Evolutionary conservation across 306 rosid species (phyloP), one percentile per base, ranked within the genome.

Genomic region (Lathyrus tuberosus): DNA sequence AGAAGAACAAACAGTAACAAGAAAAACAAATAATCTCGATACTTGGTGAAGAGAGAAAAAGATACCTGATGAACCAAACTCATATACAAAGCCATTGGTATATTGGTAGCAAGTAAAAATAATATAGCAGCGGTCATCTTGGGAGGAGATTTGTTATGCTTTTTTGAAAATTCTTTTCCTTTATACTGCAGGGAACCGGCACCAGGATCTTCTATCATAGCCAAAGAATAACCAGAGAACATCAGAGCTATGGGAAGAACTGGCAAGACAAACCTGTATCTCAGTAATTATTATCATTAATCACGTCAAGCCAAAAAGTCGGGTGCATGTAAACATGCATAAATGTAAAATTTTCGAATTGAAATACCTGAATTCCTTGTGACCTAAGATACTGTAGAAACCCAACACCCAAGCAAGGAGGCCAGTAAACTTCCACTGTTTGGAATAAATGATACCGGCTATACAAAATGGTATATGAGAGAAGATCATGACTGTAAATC

Each of bases 51-150:
- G 49, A 15, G 18, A 31, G 72, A 46, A 37, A 42, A 60, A n/a
- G 76, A 46, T 73, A 94, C 98, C 97, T 94, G 98, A 85, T 94
- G 98, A 81, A 85, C 89, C 92, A 90, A 75, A 83, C 97, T 88
- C 98, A 94, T 94, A 77, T 94, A 94, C 65, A 88, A 65, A 52
- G 96, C 89, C 98, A 94, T 88, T 53, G 97, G 97, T 76, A 94
- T 64, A 72, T 90, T 94, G 80, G 97, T 88, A 47, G 82, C 89
- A 13, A 90, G 88, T 89, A 94, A 88, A 80, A 90, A 84, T 18
- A 94, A 43, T 71, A 87, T 41, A 43, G 95, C 79, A 73, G 76
- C 16, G 67, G 2, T 69, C 79, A 86, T 65, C 82, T 84, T 90
- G 71, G 76, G 48, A 35, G 89, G 62, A 74, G n/a, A 38, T 73